Evolutionary conservation across 2,329 filamentous ascomycete genomes (phyloP), one percentile per base, ranked within the genome.

Genomic region (Westerdykella aurantiaca): DNA sequence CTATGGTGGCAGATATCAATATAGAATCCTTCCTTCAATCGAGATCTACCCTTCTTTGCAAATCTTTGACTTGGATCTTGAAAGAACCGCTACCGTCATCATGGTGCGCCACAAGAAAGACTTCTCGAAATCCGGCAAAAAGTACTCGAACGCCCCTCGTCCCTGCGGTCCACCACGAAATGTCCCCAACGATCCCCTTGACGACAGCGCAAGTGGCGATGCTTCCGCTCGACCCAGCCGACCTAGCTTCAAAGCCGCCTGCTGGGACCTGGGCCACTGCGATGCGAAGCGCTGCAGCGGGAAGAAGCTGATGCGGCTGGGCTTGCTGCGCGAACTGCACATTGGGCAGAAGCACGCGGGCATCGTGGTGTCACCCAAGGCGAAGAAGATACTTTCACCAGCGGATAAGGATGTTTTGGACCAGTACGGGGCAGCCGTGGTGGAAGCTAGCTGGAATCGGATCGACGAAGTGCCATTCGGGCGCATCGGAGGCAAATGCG

Each of bases 101-200:
- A 96, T 95, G 90, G 89, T 96, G 43, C 88, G 91, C 48, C 91
- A 96, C 71, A 97, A 96, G 72, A 97, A 97, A 71, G 90, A 96
- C 70, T 81, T 83, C 63, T 75, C 79, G 43, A 77, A 77, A 55
- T 80, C 85, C 34, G 85, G 86, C 62, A 89, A 88, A 66, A 88
- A 86, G 69, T 79, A 78, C 58, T 72, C 73, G 55, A 77, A 75
- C 53, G 75, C 80, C 48, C 70, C 75, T 12, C 76, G 81, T 48
- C 76, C 80, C 51, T 72, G 76, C 50, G 74, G 76, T 49, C 72
- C 75, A 47, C 76, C 75, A 53, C 73, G 70, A 60, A 51, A 55
- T 49, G 51, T 54, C 49, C 48, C 52, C 37, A 48, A 52, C 40
- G 55, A 48, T 22, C 55, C 63, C 23, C 52, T 50, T 35, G 50